Base-by-base conservation (phyloP, 2,329 filamentous ascomycete species). In the Aspergillus costaricaensis region DNA sequence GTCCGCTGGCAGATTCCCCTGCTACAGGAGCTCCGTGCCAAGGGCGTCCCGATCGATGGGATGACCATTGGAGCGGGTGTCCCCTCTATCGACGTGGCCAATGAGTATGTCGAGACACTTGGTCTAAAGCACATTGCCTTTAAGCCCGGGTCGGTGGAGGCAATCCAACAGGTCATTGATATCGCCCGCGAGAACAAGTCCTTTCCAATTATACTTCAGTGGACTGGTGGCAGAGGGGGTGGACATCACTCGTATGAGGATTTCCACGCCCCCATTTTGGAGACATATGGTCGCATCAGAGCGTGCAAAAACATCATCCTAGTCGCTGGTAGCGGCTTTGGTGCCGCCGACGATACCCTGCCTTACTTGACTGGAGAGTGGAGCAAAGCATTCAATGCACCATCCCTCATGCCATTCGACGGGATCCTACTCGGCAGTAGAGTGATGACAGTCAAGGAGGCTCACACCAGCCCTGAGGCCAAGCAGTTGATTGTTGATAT, bases 1-100 rank as follows among this genome's bases (percentile, higher is more conserved):
- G 38, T 59, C 1, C 17, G 30, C 1, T 59, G 57, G 57, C 57
- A 59, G 41, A 59, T 59, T 4, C 17, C 47, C 3, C 14, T 59
- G 17, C 19, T 59, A 8, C 39, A 25, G 14, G 30, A 54, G 21
- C 57, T 59, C 4, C 51, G 51, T 25, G 9, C 51, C 6, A 27
- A 23, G 8, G 51, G 57, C 36, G 50, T 53, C 12, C 50, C 50
- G 5, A 41, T 53, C 7, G 50, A 53, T 38, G 50, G 50, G n/a
- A 38, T 53, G n/a, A 10, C 50, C 4, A 53, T 53, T 12, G 50
- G 50, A 19, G 50, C 50, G 2, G 50, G 50, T 9, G 50, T 53
- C 1, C 50, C 50, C 15, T 53, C 50, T 2, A 14, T 53, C 15
- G 50, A 53, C 5, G 32, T 53, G 19, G 50, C 50, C 10, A 53